Base-by-base conservation (phyloP, 1,139 yeast species). In the Diutina ranongensis region DNA sequence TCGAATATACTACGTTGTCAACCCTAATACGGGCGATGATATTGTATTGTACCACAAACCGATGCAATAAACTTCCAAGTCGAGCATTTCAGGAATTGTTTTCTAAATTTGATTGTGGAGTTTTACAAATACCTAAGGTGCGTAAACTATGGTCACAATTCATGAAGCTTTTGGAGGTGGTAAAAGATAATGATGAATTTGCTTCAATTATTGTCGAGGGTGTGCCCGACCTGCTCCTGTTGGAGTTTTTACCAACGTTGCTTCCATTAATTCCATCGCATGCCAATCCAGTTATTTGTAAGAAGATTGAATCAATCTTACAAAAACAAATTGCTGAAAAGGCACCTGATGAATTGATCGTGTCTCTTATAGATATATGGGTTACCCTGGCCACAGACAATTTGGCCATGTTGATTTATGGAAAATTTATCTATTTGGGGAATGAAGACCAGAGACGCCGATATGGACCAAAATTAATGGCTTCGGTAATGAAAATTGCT, bases 401-500 rank as follows among this genome's bases (percentile, higher is more conserved):
- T 48, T 70, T 75, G 74, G 67, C 65, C 46, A 57, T 57, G 41
- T 50, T 70, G 27, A 55, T 67, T 19, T 57, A 67, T 31, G 75
- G 69, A 48, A 62, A 60, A 28, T 69, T 57, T 48, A 71, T 72
- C 1, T 71, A 67, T 47, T 54, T 67, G 42, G 76, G 76, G 3
- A 68, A 68, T 49, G 49, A 58, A 0, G 55, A 57, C 21, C 70
- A 66, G 68, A 55, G 75, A 51, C 64, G 62, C 4, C 57, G 60
- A 46, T 71, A 64, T 51, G 52, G 56, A 1, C 50, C 67, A 44
- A 60, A 52, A 40, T 58, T 69, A 59, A 36, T 54, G 67, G n/a
- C 52, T 65, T 20, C 49, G 54, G 16, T 42, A 42, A 25, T 47
- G 45, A 3, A 27, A 1, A 28, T 42, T 13, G 46, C 46, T 16